phyloP scores from a whole-genome alignment of 2,329 filamentous ascomycete genomes.

The Pseudogymnoascus sp. region DNA sequence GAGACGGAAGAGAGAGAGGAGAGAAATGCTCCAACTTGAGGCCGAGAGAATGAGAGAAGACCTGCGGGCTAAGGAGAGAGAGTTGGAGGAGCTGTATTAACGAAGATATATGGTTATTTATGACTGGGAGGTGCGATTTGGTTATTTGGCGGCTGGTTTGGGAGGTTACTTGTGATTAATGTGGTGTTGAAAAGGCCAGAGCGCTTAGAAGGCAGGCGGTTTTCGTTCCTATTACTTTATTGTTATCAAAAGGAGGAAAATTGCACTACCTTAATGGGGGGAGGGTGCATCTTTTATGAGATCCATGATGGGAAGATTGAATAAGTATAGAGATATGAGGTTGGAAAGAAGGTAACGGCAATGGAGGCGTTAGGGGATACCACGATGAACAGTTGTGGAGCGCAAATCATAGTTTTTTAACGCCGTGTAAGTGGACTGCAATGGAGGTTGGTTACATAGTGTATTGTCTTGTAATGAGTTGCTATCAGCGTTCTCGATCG shows the following conservation, averaged over 20 bases:
- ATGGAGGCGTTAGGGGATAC: neutral
- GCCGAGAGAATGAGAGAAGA: constrained; percentile 58
- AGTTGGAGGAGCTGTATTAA: constrained; percentile 23
- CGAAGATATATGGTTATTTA: constrained; percentile 3
- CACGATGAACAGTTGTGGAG: neutral
- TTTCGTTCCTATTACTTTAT: neutral
- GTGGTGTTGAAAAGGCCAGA: neutral
- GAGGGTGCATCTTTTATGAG: neutral
- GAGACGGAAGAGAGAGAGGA: constrained; percentile 49
- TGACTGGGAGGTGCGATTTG: neutral
- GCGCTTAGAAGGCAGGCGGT: neutral
- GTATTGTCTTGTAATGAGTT: constrained; percentile 7
- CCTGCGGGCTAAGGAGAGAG: constrained; percentile 26
- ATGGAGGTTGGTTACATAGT: neutral
- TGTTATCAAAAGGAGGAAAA: neutral
- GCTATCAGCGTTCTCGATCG: neutral
- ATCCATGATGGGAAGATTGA: constrained; percentile 1
- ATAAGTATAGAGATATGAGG: neutral
- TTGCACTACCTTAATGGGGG: neutral
- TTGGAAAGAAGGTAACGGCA: neutral
- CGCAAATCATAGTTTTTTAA: neutral
- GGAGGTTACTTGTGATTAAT: neutral
- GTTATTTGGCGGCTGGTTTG: neutral
- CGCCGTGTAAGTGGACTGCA: neutral
- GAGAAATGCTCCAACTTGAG: constrained; percentile 60